Evolutionary conservation across 176 grass and related monocot species (phyloP), one percentile per base, ranked within the genome.

Genomic region (Hordeum marinum): DNA sequence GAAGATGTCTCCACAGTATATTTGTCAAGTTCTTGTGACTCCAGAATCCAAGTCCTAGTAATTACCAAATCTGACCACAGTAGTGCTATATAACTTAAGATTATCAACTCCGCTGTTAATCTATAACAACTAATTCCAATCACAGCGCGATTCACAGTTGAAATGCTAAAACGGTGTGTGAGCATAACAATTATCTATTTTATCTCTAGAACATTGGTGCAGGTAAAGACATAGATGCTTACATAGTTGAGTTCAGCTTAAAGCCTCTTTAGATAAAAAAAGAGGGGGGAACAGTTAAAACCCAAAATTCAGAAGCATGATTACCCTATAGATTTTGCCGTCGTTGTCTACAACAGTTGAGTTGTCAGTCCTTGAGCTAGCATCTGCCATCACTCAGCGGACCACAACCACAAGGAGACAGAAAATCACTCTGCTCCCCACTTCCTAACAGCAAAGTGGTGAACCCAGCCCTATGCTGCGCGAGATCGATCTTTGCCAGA

Each of bases 271-370:
- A 14, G 18, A 8, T 12, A 18, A 63, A 48, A 48, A 39, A 41
- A 8, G 1, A n/a, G 25, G 54, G 10, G 8, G 37, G n/a, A 37
- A 10, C 35, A 9, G 26, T 64, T 35, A 73, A 68, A 37, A 55
- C 84, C 14, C 4, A 14, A 39, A 81, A 58, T 31, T 11, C 55
- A 29, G 36, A 21, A 85, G 11, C 63, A 48, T 23, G 31, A 85
- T 72, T 60, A 94, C 92, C 90, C 9, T 87, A 5, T 77, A 79
- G 48, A 83, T 87, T 85, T 85, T 94, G 72, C 89, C 82, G 76
- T 85, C 80, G 45, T 86, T 82, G 74, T 94, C 92, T 70, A 92
- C 64, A 88, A 92, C 90, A 66, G 69, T 86, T n/a, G 92, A 94
- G 8, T 85, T 94, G 85, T 92, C 90, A 80, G 92, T 94, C 82